Base-by-base conservation (phyloP, 352 stramenopile species). In the Phytophthora idaei region DNA sequence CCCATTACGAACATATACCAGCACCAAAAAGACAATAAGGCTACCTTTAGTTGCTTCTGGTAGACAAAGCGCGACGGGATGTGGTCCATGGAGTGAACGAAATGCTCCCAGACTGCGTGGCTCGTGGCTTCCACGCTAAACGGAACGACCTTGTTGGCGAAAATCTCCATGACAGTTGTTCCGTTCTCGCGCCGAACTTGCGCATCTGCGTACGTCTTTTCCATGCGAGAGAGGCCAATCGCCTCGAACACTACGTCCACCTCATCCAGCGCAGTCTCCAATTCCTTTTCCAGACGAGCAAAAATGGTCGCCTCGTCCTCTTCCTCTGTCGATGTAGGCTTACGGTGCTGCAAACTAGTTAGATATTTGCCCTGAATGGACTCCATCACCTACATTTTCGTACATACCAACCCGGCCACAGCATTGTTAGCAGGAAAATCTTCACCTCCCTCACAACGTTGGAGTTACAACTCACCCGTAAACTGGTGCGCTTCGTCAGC, bases 1-100 rank as follows among this genome's bases (percentile, higher is more conserved):
- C 36, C 12, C 36, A 42, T 17, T n/a, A n/a, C 36, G 36, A 21
- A 42, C 36, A 17, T 17, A 42, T 8, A 8, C 15, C 12, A 47
- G 21, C n/a, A 17, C 15, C 14, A 25, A 6, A 21, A 59, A 8
- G 41, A 46, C 15, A 54, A 41, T 25, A 25, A 28, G 21, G 49
- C 28, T 64, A 86, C 78, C 76, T 79, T 80, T 2, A 77, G 65
- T 45, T 85, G 66, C 27, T 85, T 81, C 29, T 85, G 71, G 39
- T 87, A 87, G n/a, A 81, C 67, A 28, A 74, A 81, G 15, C 77
- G 77, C 5, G 70, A 80, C n/a, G 80, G 80, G n/a, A 85, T 79
- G 29, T 80, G 75, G 53, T 86, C 77, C 75, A 85, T 86, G 10
- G 74, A 79, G 65, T 85, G 70, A 34, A 73, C 69, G 51, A 86